These are phyloP conservation scores for Corylus americana DNA, from an alignment of 306 rosid genomes.

Conservation along the genomic window DNA sequence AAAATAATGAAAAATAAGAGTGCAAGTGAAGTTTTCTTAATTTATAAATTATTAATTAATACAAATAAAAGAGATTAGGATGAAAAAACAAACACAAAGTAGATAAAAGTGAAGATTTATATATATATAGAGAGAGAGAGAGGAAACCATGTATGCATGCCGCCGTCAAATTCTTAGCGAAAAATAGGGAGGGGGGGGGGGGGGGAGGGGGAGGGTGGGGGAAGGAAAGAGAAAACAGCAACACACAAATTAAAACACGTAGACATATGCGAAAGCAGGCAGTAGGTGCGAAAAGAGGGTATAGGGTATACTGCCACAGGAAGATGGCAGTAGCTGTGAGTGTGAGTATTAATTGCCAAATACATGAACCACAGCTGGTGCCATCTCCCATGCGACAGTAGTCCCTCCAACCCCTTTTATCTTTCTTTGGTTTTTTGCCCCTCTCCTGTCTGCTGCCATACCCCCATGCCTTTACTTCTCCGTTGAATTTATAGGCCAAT, in stretches of 20 bases:
- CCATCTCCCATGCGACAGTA: slow-evolving; percentile 22
- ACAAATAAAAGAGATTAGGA: too few species aligned
- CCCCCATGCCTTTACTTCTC: background rate
- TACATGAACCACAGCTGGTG: background rate
- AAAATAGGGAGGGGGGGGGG: too few species aligned
- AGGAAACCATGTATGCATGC: too few species aligned
- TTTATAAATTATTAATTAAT: too few species aligned
- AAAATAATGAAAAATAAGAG: too few species aligned
- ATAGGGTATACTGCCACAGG: background rate
- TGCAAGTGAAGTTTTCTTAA: too few species aligned
- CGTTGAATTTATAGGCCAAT: background rate
- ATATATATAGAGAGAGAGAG: too few species aligned
- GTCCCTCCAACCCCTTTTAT: background rate
- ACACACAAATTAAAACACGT: background rate
- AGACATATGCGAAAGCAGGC: background rate
- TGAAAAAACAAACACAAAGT: too few species aligned
- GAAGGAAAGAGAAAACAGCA: background rate
- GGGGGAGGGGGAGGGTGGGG: too few species aligned
- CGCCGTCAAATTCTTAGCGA: too few species aligned
- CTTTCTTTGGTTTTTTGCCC: background rate
- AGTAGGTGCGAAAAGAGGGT: background rate
- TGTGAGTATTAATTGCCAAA: background rate
- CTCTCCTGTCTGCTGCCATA: background rate
- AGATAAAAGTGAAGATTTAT: too few species aligned
- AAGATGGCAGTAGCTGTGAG: background rate